Percentiles rank a stretch among this genome's conserved stretches.
These are phyloP conservation scores for Vigna nakashimae DNA, from an alignment of 306 rosid species.

Conservation along the genomic window DNA sequence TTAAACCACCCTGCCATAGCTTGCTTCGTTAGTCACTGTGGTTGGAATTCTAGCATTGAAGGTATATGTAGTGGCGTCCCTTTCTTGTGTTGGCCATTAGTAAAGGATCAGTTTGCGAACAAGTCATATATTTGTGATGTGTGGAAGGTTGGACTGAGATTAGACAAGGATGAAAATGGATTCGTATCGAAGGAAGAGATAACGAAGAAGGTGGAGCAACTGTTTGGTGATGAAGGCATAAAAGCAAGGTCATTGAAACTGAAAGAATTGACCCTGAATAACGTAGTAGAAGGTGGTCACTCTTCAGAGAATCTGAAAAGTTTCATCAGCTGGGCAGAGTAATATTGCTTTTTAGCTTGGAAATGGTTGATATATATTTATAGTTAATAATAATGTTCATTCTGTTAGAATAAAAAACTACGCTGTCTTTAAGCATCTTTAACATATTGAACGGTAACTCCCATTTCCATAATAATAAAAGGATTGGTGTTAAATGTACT, in stretches of 20 bases:
- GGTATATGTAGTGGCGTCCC: conserved; percentile 44
- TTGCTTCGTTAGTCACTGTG: conserved; percentile 54
- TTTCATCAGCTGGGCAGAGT: conserved; percentile 8
- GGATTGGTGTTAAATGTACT: too few relatives aligned
- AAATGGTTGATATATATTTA: background rate
- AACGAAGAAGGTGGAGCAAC: conserved; percentile 26
- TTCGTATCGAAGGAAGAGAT: conserved; percentile 21
- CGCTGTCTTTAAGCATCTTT: background rate
- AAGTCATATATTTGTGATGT: conserved; percentile 29
- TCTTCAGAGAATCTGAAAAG: conserved; percentile 20
- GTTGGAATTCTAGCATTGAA: conserved; percentile 54
- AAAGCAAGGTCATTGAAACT: background rate
- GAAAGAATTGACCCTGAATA: conserved; percentile 15
- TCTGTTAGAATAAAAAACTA: background rate
- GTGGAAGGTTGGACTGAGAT: conserved; percentile 34
- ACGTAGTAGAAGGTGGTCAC: conserved; percentile 8
- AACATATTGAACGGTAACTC: background rate
- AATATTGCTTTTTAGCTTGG: background rate
- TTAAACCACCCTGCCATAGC: conserved; percentile 39
- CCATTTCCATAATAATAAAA: too few relatives aligned
- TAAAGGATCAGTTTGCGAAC: conserved; percentile 18
- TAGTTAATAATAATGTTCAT: background rate
- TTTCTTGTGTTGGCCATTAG: conserved; percentile 46
- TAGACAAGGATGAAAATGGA: conserved; percentile 23
- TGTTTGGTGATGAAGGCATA: conserved; percentile 5